phyloP scores from a whole-genome alignment of 2,329 filamentous ascomycete genomes.

The Cladobotryum mycophilum region DNA sequence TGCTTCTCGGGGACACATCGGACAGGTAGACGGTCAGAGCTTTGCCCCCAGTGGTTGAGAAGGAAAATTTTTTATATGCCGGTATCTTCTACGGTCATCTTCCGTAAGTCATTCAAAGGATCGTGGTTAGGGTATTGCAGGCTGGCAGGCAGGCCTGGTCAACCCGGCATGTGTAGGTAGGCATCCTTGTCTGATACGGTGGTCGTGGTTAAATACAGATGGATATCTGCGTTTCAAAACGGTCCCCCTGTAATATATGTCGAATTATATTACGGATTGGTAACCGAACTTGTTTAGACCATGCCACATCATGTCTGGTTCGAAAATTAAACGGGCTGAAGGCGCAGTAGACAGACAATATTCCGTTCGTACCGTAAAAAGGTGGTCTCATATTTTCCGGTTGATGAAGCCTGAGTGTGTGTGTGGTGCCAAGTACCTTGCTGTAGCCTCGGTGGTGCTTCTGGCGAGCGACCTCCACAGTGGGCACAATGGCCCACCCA shows the following conservation, averaged over 20 bases:
- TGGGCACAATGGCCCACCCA: constrained; percentile 5
- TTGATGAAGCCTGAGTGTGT: constrained; percentile 9
- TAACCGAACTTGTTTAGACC: background rate
- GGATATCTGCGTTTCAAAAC: background rate
- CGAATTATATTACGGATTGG: background rate
- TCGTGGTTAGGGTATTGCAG: too few relatives aligned
- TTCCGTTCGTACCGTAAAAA: background rate
- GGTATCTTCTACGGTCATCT: too few relatives aligned
- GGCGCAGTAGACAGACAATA: background rate
- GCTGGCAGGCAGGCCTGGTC: too few relatives aligned
- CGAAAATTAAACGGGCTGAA: too few relatives aligned
- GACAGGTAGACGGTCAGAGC: too few relatives aligned
- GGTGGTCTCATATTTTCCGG: constrained; percentile 6
- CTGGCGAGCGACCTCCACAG: constrained; percentile 8
- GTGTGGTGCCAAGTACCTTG: constrained; percentile 8
- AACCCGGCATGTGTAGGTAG: too few relatives aligned
- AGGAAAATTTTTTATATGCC: too few relatives aligned
- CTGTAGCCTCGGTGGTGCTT: background rate
- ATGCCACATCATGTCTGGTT: background rate
- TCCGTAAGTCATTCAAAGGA: too few relatives aligned
- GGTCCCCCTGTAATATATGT: background rate
- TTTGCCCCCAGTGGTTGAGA: too few relatives aligned
- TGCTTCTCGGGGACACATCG: too few relatives aligned
- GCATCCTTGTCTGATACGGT: background rate
- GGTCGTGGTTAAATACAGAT: background rate